Percentiles rank a stretch among this genome's conserved stretches.
Evolutionary conservation across 345 rosid species (phyloP).

Genomic region (Fremontodendron californicum): DNA sequence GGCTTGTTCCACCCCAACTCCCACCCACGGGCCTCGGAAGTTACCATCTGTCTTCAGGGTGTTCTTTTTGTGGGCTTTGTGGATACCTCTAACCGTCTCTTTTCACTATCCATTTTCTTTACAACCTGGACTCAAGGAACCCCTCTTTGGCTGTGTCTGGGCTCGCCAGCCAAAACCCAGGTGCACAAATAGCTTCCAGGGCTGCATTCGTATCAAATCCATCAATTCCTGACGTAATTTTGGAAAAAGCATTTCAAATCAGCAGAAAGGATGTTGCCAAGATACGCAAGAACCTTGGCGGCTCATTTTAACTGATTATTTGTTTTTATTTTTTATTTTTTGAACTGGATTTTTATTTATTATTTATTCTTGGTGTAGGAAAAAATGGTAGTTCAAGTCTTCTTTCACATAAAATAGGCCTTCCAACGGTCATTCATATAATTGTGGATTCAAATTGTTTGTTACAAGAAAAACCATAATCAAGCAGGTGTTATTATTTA

Average conservation of each 20-base stretch:
- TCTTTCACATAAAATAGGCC: constrained; percentile 16
- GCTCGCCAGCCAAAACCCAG: constrained; percentile 63
- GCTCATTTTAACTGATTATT: constrained; percentile 16
- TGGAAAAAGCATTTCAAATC: constrained; percentile 43
- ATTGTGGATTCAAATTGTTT: neutral
- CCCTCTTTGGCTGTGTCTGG: constrained; percentile 64
- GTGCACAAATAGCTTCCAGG: constrained; percentile 47
- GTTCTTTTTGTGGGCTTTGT: constrained; percentile 52
- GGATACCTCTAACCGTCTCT: constrained; percentile 46
- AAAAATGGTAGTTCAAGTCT: neutral
- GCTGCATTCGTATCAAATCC: constrained; percentile 46
- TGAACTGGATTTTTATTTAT: neutral
- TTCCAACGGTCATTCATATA: constrained; percentile 15
- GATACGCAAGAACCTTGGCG: constrained; percentile 46
- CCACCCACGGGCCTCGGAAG: constrained; percentile 78
- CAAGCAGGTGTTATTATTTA: neutral
- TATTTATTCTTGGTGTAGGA: neutral
- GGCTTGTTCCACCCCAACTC: constrained; percentile 48
- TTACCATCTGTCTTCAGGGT: constrained; percentile 54
- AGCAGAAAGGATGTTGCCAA: constrained; percentile 36
- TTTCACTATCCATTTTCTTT: constrained; percentile 54
- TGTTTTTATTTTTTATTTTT: neutral
- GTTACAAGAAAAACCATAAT: neutral
- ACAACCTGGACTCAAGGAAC: constrained; percentile 33
- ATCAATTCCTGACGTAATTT: constrained; percentile 32